Evolutionary conservation across 768 basidiomycete genomes (phyloP), one percentile per base, ranked within the genome.

Genomic region (Cyclocybe cylindracea): DNA sequence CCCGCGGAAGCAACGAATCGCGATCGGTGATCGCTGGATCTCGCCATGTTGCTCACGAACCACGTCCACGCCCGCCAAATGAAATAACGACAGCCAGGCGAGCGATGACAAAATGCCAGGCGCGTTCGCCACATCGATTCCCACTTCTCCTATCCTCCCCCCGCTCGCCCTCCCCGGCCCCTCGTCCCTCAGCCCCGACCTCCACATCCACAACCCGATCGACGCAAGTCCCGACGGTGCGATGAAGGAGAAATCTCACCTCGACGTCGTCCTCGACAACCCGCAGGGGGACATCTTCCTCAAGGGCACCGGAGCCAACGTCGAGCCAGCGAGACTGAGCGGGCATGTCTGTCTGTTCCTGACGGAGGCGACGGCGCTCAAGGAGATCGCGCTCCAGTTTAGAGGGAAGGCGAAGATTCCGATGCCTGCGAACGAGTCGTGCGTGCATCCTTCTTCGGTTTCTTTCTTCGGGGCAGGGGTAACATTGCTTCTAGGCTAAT

Each of bases 281-380:
- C 87, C 89, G 36, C 24, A 24, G 24, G 24, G 24, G 2, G 76
- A 73, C 58, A 70, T 97, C 55, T 76, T 78, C 46, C 79, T 98
- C 62, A 80, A 84, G 55, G 93, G 94, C 43, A 84, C 84, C 6
- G 91, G 93, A 31, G 79, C 79, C 60, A 92, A 96, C 56, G 85
- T 92, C 55, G 89, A 94, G 60, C 87, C 94, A 7, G 83, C 85
- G 6, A 72, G 83, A 11, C 84, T 98, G 56, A 85, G 85, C 39
- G 96, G 96, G 4, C 79, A 86, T 63, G 82, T 98, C 60, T 79
- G 85, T 7, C 77, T 98, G 57, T 79, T 86, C 67, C 81, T 98
- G 38, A 75, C 78, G 2, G 92, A 98, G 71, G 76, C 89, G 16
- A 94, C 89, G 0, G 84, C 91, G 48, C 83, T 91, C 69, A 90